Evolutionary conservation across 1,284 basidiomycete genomes (phyloP).

Genomic region (Cutaneotrichosporon sp.): DNA sequence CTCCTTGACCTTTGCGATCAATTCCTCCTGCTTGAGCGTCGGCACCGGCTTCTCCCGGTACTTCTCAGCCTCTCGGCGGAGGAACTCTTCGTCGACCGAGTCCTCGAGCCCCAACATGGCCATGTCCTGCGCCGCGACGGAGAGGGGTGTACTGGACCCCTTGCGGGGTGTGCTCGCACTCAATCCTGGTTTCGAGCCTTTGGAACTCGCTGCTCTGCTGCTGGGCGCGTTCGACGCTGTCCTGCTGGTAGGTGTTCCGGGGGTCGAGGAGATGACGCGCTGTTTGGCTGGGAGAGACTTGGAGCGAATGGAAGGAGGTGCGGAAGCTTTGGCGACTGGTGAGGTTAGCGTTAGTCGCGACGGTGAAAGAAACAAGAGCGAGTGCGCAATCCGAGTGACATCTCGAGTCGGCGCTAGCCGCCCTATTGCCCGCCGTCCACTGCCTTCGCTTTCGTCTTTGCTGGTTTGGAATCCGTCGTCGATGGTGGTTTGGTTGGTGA

Average conservation of each 20-base stretch:
- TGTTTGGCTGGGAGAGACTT: conserved; percentile 40
- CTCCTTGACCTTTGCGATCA: conserved; percentile 74
- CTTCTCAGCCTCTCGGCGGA: conserved; percentile 53
- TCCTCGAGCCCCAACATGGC: conserved; percentile 64
- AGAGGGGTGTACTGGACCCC: conserved; percentile 48
- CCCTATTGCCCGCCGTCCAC: conserved; percentile 11
- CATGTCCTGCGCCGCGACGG: conserved; percentile 54
- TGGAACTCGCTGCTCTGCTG: conserved; percentile 11
- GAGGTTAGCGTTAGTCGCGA: conserved; percentile 18
- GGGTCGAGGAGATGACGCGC: conserved; percentile 8
- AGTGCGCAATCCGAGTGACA: conserved; percentile 17
- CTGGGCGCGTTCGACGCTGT: conserved; percentile 6
- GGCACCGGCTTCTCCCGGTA: conserved; percentile 55
- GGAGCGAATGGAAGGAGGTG: conserved; percentile 24
- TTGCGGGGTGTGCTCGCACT: conserved; percentile 43
- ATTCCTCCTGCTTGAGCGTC: conserved; percentile 70
- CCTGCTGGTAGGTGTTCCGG: conserved; percentile 3
- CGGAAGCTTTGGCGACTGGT: conserved; percentile 29
- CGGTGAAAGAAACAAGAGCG: conserved; percentile 4
- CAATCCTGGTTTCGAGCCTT: conserved; percentile 24
- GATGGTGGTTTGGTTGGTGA: neutral
- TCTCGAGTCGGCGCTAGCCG: conserved; percentile 18
- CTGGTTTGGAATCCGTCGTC: neutral
- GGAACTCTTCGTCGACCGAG: conserved; percentile 48
- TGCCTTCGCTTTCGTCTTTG: neutral